phyloP scores from a whole-genome alignment of 139 green algal genomes.

The Coelastrella sp. region DNA sequence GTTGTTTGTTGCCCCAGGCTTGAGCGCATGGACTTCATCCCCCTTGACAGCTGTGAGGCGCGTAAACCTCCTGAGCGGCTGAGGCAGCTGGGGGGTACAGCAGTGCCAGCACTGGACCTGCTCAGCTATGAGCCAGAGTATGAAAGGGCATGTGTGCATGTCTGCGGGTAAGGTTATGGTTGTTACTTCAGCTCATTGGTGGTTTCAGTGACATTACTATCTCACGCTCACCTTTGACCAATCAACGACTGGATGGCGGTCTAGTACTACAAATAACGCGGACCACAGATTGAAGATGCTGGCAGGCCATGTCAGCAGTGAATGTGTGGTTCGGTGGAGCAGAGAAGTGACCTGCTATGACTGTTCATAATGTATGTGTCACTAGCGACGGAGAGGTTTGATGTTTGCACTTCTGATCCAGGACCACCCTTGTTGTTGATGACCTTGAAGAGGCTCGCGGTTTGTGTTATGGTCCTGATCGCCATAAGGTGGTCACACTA shows the following conservation, averaged over 20 bases:
- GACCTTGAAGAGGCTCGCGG: conserved; percentile 81
- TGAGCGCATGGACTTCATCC: conserved; percentile 85
- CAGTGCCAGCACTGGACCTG: conserved; percentile 89
- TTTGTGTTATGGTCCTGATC: conserved; percentile 72
- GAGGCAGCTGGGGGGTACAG: conserved; percentile 80
- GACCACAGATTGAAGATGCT: too few species aligned
- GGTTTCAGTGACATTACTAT: not conserved
- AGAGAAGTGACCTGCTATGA: too few species aligned
- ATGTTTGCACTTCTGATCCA: conserved; percentile 43
- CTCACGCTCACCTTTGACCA: not conserved
- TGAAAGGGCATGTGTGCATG: conserved; percentile 81
- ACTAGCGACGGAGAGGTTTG: too few species aligned
- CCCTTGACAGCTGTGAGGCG: conserved; percentile 76
- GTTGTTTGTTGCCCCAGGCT: too few species aligned
- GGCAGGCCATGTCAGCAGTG: too few species aligned
- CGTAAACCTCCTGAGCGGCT: conserved; percentile 84
- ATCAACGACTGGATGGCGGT: not conserved
- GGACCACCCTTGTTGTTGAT: conserved; percentile 94
- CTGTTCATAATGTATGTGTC: too few species aligned
- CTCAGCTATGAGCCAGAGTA: conserved; percentile 76
- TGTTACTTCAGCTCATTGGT: not conserved
- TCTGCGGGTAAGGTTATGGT: conserved; percentile 69
- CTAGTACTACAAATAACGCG: not conserved
- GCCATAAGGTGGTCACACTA: conserved; percentile 81
- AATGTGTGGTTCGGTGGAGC: too few species aligned